These are phyloP conservation scores for Crithidia bombi DNA, from an alignment of 208 protist genomes.

Conservation along the genomic window DNA sequence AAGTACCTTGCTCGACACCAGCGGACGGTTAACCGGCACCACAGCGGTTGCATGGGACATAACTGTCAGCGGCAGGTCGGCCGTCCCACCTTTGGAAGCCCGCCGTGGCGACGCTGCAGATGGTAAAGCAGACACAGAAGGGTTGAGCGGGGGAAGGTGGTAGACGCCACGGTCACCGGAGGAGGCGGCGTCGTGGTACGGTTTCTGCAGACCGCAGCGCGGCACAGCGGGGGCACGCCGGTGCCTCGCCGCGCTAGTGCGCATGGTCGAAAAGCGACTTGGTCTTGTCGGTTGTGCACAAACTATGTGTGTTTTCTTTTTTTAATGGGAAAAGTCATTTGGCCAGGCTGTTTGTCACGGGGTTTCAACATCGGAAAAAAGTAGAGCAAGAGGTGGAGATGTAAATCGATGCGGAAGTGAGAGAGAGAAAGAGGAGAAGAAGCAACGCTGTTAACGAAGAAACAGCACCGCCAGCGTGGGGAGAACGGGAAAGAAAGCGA, in stretches of 20 bases:
- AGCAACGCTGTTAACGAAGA: background rate
- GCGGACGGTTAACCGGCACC: background rate
- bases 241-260: background rate
- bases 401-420: background rate
- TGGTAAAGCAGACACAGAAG: conserved; percentile 4
- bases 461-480: no score
- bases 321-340: background rate
- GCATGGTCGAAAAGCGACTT: background rate
- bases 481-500: no score
- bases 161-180: conserved; percentile 11
- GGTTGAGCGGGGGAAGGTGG: conserved; percentile 26
- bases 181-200: background rate
- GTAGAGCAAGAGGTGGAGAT: background rate
- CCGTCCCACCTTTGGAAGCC: background rate
- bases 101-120: conserved; percentile 15
- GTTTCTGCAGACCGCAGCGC: background rate
- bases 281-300: background rate
- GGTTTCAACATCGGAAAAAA: no score
- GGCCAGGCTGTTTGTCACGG: no score
- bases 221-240: background rate
- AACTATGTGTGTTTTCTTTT: background rate
- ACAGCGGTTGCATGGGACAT: background rate
- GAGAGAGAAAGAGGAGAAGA: background rate
- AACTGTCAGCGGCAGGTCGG: conserved; percentile 12
- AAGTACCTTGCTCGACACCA: conserved; percentile 16